Evolutionary conservation across 768 basidiomycete genomes (phyloP), one percentile per base, ranked within the genome.

Genomic region (Mycena vulgaris): DNA sequence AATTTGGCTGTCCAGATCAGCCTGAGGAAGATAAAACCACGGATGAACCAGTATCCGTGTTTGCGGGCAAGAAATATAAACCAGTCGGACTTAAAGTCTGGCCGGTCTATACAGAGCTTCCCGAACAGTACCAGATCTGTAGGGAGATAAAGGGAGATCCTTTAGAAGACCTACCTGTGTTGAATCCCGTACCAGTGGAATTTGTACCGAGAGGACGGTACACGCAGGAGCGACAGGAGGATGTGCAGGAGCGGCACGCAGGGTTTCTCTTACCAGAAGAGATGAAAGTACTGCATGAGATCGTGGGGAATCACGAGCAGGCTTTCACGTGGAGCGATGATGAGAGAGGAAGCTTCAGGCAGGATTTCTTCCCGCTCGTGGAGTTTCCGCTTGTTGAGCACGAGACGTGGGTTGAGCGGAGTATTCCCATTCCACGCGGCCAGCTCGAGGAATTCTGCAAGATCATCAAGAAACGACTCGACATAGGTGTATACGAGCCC

Each of bases 211-310:
- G 45, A 13, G 45, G 23, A 7, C 49, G 70, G 14, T 64, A 79
- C 2, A 77, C 78, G 11, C 2, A 42, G 14, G 78, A 78, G 66
- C 57, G 68, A 1, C 68, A 75, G n/a, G 64, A 68, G 1, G 51
- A 51, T 9, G 63, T 80, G 47, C 63, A 76, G 2, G 52, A 74
- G 17, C 70, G 75, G 53, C 51, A 72, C n/a, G 65, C 59, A 10
- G 74, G 68, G 3, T 80, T 78, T 40, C 55, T 80, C 16, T 73
- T 67, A 71, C 72, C 75, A 10, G 79, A 77, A 64, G 79, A 80
- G 63, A 58, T 72, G 47, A 76, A 76, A 51, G 59, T 79, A n/a
- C 66, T 79, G 60, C 37, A 67, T 9, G 73, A 77, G 0, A 42
- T 80, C 4, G 47, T 81, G 11, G 51, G 42, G 4, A 49, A 66